Base-by-base conservation (phyloP, 1,284 basidiomycete genomes). In the Mycena sp. region DNA sequence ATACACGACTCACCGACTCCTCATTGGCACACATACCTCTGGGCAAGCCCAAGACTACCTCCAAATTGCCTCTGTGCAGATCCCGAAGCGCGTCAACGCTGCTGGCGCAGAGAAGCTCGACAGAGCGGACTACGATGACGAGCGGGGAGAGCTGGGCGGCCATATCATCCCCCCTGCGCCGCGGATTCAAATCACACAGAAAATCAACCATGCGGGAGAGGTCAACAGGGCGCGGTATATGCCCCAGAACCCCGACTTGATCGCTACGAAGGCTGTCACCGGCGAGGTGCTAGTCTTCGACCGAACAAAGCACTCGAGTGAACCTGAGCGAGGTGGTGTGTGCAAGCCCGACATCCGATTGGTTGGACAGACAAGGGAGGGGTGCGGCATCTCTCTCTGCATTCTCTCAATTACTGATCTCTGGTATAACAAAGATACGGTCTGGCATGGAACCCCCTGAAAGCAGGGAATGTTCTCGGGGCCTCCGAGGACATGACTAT, bases 141-240 rank as follows among this genome's bases (percentile, higher is more conserved):
- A 97, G 68, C 90, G 91, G 41, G 95, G 95, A 63, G 95, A 97
- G 78, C 88, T 97, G 40, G 95, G 95, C 28, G 92, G 92, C 2
- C 89, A 96, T 77, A 89, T 87, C 17, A 88, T 95, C 38, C 90
- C 92, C 6, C 84, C 90, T 6, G 81, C 83, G 35, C 93, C 96
- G 1, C 88, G 94, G 26, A 89, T 99, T 66, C 91, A 94, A 72
- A 88, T 98, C 73, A 92, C 91, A 32, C 98, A 99, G 76, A 91
- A 89, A 65, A 99, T 99, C 81, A 96, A 96, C 76, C 98, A 99
- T 77, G 87, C 88, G 10, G 96, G 96, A 52, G 98, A 99, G 77
- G 95, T 99, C 72, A 99, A 99, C 78, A 84, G 96, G 38, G 98
- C 98, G 60, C 86, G 98, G 46, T 99, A 99, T 78, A 99, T 98